A percentile compares a stretch with the other conserved stretches of the same genome.
Evolutionary conservation across 768 basidiomycete species (phyloP).

Genomic region (Filobasidium floriforme): DNA sequence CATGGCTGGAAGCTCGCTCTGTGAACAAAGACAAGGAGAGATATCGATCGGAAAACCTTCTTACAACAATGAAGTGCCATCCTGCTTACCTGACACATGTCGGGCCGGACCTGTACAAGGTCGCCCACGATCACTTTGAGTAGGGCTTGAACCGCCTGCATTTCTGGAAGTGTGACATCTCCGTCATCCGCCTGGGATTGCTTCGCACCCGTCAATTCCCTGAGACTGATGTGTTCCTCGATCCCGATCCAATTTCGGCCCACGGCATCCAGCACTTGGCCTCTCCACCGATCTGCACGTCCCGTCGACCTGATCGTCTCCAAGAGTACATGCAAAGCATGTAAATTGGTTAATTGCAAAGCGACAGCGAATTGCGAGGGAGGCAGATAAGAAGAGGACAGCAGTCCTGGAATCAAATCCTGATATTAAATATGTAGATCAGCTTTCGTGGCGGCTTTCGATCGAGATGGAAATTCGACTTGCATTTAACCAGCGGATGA

Average conservation of each 20-base stretch:
- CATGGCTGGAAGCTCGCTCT: constrained; percentile 12
- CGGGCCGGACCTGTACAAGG: constrained; percentile 6
- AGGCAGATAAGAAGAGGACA: constrained; percentile 33
- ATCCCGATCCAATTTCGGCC: constrained; percentile 12
- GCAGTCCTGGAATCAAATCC: constrained; percentile 39
- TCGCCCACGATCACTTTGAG: constrained; percentile 1
- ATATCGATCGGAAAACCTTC: background rate
- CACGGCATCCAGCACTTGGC: constrained; percentile 38
- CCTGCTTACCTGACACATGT: constrained; percentile 18
- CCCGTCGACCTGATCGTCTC: constrained; percentile 25
- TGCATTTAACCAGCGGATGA: constrained; percentile 42
- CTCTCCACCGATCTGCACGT: constrained; percentile 37
- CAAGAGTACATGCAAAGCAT: constrained; percentile 30
- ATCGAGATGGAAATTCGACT: constrained; percentile 4
- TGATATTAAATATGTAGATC: constrained; percentile 12
- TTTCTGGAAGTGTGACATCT: background rate
- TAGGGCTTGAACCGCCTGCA: background rate
- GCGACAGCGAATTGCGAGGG: constrained; percentile 29
- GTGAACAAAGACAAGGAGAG: background rate
- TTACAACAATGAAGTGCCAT: background rate
- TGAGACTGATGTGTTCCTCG: background rate
- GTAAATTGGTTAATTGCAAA: constrained; percentile 34
- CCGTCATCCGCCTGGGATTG: background rate
- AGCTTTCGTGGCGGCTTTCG: background rate
- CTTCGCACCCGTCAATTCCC: constrained; percentile 40